Percentiles rank a stretch among this genome's conserved stretches.
Evolutionary conservation across 768 basidiomycete genomes (phyloP).

Genomic region (Tephrocybe rancida): DNA sequence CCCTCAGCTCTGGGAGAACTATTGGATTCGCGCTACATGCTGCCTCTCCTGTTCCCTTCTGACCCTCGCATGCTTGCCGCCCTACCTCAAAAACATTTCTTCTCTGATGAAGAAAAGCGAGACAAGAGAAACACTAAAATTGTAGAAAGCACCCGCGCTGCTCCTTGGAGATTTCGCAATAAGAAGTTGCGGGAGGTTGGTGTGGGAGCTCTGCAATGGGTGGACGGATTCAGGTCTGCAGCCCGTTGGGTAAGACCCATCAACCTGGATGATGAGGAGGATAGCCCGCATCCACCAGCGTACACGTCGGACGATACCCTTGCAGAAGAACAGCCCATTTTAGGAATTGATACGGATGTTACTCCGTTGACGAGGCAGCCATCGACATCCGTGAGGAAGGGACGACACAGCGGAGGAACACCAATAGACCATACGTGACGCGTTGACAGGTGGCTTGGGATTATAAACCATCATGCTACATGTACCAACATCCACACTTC

Average conservation of each 20-base stretch:
- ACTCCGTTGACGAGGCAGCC: constrained; percentile 73
- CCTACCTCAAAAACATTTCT: constrained; percentile 50
- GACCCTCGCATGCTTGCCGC: constrained; percentile 80
- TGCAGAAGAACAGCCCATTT: constrained; percentile 7
- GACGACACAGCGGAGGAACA: constrained; percentile 49
- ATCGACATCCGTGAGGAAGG: constrained; percentile 63
- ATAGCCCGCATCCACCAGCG: constrained; percentile 26
- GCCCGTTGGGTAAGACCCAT: constrained; percentile 59
- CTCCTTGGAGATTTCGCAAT: constrained; percentile 63
- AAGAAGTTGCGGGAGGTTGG: constrained; percentile 64
- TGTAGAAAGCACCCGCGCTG: constrained; percentile 28
- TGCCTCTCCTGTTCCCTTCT: constrained; percentile 83
- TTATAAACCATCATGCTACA: too few relatives aligned
- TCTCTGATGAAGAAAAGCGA: constrained; percentile 33
- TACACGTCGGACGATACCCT: constrained; percentile 31
- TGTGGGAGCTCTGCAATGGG: constrained; percentile 62
- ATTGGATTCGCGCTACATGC: constrained; percentile 91
- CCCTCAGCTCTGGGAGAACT: constrained; percentile 89
- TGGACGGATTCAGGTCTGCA: constrained; percentile 66
- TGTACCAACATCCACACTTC: too few relatives aligned
- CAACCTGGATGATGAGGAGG: constrained; percentile 44
- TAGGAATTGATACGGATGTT: constrained; percentile 42
- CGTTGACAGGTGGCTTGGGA: too few relatives aligned
- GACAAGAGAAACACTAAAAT: constrained; percentile 2
- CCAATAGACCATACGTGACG: constrained; percentile 32